Evolutionary conservation across 2,329 filamentous ascomycete species (phyloP), one percentile per base, ranked within the genome.

Genomic region (Curvularia eragrostidis): DNA sequence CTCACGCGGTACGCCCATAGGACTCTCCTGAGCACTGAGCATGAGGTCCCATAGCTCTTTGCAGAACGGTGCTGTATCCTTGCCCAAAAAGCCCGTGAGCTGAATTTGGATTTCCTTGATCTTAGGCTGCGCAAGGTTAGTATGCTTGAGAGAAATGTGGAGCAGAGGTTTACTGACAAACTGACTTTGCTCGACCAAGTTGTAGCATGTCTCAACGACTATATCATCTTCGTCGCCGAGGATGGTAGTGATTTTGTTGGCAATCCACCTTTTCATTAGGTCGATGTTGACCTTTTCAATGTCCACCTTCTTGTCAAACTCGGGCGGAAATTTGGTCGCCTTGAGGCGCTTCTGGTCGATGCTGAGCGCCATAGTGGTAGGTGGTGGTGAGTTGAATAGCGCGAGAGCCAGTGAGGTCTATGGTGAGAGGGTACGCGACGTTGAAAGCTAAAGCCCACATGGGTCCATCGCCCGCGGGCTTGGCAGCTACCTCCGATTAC

Each of bases 261-360:
- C 90, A 75, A 98, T 97, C 95, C 95, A 99, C 82, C 93, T 97
- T 84, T 97, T 97, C 88, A 99, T 96, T 54, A 99, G 91, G 77
- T 96, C 92, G 49, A 97, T 83, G 75, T 99, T 97, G 78, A 99
- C 93, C 81, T 98, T 98, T 68, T 89, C 87, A 87, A 96, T 97
- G 81, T 99, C 93, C 64, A 99, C 95, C 82, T 97, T 97, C 75
- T 91, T 88, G 74, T 86, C 94, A 80, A 98, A 99, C 74, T 97
- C 93, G 7, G 89, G 85, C 44, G 95, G 95, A 64, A 97, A 98
- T 74, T 96, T 97, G 54, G 93, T 98, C 77, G 89, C 89, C 83
- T 89, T 91, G 55, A 97, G 82, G 70, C 96, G 86, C 82, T 96
- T 96, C 65, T 91, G 89, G 78, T 97, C 94, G 61, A 95, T 91